Conservation (phyloP, 2,329 filamentous ascomycete species). For the Botrytis pseudocinerea region DNA sequence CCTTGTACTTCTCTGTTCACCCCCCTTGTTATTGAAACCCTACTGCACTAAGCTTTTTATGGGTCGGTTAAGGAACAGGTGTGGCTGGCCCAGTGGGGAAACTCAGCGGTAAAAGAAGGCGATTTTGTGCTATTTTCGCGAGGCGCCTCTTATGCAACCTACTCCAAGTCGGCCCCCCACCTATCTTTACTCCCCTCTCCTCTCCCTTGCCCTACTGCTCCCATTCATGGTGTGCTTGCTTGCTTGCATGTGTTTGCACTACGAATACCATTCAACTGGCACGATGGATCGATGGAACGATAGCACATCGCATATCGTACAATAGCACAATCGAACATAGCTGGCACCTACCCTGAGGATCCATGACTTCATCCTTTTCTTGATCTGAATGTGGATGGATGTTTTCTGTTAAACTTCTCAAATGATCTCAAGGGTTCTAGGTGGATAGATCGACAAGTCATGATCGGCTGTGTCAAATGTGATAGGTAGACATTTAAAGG, state of each 20-base stretch:
- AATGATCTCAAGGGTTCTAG: neutral
- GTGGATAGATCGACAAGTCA: slow-evolving; percentile 7
- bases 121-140: slow-evolving; percentile 39
- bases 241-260: slow-evolving; percentile 4
- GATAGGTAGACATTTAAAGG: slow-evolving; percentile 5
- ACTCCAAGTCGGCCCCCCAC: slow-evolving; percentile 36
- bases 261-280: slow-evolving; percentile 16
- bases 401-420: neutral
- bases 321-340: slow-evolving; percentile 15
- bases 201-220: neutral
- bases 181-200: slow-evolving; percentile 20
- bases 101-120: slow-evolving; percentile 18
- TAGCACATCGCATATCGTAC: slow-evolving; percentile 16
- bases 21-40: slow-evolving; percentile 10
- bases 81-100: slow-evolving; percentile 34
- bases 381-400: neutral
- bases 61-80: slow-evolving; percentile 26
- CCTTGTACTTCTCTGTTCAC: slow-evolving; percentile 3
- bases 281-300: slow-evolving; percentile 16
- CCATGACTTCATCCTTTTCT: neutral
- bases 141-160: slow-evolving; percentile 40
- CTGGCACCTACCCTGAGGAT: slow-evolving; percentile 15
- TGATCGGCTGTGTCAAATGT: slow-evolving; percentile 7
- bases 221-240: slow-evolving; percentile 26
- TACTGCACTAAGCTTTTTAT: neutral